These are phyloP conservation scores for Apium graveolens DNA, from an alignment of 129 eudicot species.

Conservation along the genomic window DNA sequence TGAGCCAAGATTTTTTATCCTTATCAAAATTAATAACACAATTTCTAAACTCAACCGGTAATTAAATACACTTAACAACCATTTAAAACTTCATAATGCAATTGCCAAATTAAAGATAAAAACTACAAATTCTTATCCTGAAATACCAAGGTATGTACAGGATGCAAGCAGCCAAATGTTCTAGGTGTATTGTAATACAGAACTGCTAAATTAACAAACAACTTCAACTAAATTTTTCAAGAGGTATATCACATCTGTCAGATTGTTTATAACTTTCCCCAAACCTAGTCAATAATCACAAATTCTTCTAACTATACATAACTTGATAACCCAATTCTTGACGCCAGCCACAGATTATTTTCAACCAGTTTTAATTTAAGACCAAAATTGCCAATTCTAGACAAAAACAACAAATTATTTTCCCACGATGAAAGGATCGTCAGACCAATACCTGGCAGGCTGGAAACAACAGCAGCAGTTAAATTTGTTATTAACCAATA, in stretches of 20 bases:
- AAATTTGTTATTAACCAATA: not conserved
- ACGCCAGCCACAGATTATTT: not conserved
- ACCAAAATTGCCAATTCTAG: not conserved
- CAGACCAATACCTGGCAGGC: not conserved
- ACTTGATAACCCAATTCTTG: not conserved
- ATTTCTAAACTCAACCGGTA: not conserved
- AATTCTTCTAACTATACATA: not conserved
- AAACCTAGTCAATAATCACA: not conserved
- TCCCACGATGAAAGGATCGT: not conserved
- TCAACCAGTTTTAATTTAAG: not conserved
- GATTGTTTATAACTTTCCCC: not conserved
- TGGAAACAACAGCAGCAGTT: not conserved
- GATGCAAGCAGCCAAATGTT: too few relatives aligned
- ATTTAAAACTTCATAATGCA: not conserved
- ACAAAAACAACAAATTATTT: not conserved
- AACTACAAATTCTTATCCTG: not conserved
- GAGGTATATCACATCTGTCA: not conserved
- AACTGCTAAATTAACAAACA: not conserved
- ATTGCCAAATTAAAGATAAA: not conserved
- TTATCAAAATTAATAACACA: not conserved
- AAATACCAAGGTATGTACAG: too few relatives aligned
- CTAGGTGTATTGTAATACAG: too few relatives aligned
- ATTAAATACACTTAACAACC: not conserved
- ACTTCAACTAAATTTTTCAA: too few relatives aligned
- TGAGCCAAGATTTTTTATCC: not conserved